Evolutionary conservation across 495 filamentous ascomycete species (phyloP), one percentile per base, ranked within the genome.

Genomic region (Penicillium paxilli): DNA sequence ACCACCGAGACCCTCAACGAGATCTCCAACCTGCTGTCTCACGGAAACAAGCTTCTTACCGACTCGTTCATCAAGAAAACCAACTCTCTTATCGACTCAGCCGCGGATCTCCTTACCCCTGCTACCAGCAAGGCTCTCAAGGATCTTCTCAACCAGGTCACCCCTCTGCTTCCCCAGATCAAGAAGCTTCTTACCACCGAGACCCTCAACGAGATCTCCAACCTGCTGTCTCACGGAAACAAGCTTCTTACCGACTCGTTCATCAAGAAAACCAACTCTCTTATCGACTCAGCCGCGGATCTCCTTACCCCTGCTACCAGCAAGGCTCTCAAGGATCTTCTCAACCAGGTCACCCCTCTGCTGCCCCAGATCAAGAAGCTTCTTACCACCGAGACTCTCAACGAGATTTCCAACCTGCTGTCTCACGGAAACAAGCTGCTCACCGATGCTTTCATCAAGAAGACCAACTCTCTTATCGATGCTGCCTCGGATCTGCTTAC

Each of bases 161-260:
- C 53, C 14, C 51, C 56, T 38, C 62, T 77, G 25, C 62, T 65
- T 4, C 63, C 63, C 9, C 38, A 54, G 40, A 21, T 65, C 24
- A 55, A 65, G 53, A 64, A 46, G 6, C 20, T 66, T 7, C 37
- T 66, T 2, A 48, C 11, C 19, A 32, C 19, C 37, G 44, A 17
- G 14, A 73, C 72, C 10, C 56, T 77, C 35, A 54, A 58, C 21
- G 74, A 71, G 22, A 51, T 77, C 3, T 28, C 63, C 30, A 65
- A 49, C 16, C 66, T 77, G n/a, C 66, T 77, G 25, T 59, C 55
- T 10, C 74, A 76, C 44, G 72, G 69, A 16, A 70, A 74, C 48
- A 51, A 63, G 9, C 63, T 77, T 16, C 48, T 77, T 10, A 74
- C 74, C 6, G 24, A 46, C 12, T 40, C 51, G 7, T 67, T 77